Base-by-base conservation (phyloP, 108 stramenopile genomes). In the Skeletonema tropicum region DNA sequence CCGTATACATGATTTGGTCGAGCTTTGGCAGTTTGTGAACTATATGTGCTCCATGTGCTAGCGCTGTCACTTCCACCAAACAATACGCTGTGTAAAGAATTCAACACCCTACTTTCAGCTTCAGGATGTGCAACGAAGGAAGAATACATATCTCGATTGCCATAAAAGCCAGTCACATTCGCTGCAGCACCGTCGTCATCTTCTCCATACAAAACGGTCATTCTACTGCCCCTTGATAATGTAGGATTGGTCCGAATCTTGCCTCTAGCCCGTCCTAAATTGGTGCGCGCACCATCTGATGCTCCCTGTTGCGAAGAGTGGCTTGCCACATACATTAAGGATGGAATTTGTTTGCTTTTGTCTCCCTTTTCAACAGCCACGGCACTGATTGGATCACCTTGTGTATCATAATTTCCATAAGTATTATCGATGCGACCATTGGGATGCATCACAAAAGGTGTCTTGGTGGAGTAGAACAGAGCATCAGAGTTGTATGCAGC, bases 61-160 rank as follows among this genome's bases (percentile, higher is more conserved):
- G 36, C 31, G 31, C 3, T 35, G 30, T 23, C 49, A 29, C 77
- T 60, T 52, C 87, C 76, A 9, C 86, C 89, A 73, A 75, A 91
- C 23, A 91, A 69, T 23, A 55, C 71, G 55, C 69, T 61, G 66
- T 90, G 88, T 12, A 93, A 60, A 14, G 49, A 14, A 30, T 83
- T 68, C n/a, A 91, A 66, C 12, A 74, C 82, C 10, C 48, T 57
- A 0, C 60, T 7, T 8, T 87, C 68, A 7, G 85, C 92, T 46
- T 93, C 87, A 11, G 92, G 90, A 75, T 93, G 92, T 11, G 87
- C 92, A n/a, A 86, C 89, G 49, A 89, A 89, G 1, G 87, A 83
- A 5, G 84, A 83, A 69, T 93, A 93, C 10, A 89, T 49, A 23
- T 42, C 36, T 33, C 59, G 46, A 48, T 73, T 80, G 15, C 85